phyloP scores from a whole-genome alignment of 164 flowering plant genomes.

The Vitis riparia region DNA sequence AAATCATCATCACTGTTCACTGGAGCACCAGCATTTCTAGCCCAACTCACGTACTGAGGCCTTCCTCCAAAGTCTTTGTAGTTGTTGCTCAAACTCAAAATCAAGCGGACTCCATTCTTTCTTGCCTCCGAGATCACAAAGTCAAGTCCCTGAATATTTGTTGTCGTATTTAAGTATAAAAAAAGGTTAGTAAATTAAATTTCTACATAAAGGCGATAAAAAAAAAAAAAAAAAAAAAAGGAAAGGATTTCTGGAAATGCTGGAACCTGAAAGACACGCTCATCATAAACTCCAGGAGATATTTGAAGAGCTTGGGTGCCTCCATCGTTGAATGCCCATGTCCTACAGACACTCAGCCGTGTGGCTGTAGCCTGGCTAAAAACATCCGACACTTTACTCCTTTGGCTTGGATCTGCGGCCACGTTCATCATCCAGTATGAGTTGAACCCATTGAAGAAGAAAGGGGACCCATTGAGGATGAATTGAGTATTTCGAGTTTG shows the following conservation, averaged over 20 bases:
- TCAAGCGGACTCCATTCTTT: conserved; percentile 27
- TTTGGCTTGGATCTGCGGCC: conserved; percentile 28
- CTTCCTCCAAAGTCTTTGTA: conserved; percentile 50
- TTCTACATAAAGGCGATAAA: no score
- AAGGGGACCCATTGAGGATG: conserved; percentile 23
- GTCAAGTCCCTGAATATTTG: conserved; percentile 40
- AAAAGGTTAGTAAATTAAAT: no score
- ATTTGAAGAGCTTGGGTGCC: conserved; percentile 39
- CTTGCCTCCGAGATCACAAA: conserved; percentile 51
- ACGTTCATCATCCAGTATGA: conserved; percentile 56
- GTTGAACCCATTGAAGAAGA: conserved; percentile 48
- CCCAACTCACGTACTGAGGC: conserved; percentile 8
- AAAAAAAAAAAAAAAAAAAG: no score
- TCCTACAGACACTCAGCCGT: conserved; percentile 41
- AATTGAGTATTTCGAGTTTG: conserved; percentile 24
- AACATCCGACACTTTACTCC: conserved; percentile 32
- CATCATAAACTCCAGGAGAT: conserved; percentile 45
- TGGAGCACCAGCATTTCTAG: no score
- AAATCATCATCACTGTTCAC: no score
- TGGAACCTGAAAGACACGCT: conserved; percentile 39
- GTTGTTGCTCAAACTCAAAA: conserved; percentile 44
- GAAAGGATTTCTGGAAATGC: no score
- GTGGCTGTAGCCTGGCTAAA: conserved; percentile 29
- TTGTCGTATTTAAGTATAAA: no score
- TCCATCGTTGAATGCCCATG: conserved; percentile 62